phyloP scores from a whole-genome alignment of 176 grass and related monocot genomes.

The Triticum turgidum region DNA sequence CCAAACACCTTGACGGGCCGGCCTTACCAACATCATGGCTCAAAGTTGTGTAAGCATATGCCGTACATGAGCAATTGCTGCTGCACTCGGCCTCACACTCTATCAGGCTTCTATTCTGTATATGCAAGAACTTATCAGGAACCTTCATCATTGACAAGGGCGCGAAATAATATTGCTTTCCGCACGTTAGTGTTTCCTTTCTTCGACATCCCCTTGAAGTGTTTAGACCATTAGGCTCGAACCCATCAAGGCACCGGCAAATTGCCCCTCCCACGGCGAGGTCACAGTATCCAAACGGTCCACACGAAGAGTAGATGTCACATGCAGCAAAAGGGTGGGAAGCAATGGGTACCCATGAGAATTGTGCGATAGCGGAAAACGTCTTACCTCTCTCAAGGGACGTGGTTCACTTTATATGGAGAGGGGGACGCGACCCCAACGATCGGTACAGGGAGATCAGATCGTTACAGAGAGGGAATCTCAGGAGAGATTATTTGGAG shows the following conservation, averaged over 20 bases:
- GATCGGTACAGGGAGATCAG: too few species aligned
- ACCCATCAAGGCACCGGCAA: conserved; percentile 34
- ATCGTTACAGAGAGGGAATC: too few species aligned
- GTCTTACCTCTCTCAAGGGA: too few species aligned
- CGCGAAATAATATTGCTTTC: not conserved
- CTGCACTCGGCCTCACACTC: not conserved
- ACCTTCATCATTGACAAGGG: not conserved
- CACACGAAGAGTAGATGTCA: conserved; percentile 23
- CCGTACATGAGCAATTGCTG: not conserved
- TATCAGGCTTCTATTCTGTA: not conserved
- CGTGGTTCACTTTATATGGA: too few species aligned
- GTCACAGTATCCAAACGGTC: conserved; percentile 29
- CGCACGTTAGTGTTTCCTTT: not conserved
- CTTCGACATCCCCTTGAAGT: not conserved
- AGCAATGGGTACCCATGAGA: not conserved
- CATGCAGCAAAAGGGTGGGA: not conserved
- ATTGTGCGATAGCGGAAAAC: too few species aligned
- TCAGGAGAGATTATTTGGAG: too few species aligned
- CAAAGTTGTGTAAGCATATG: not conserved
- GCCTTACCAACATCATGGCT: not conserved
- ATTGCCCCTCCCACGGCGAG: not conserved
- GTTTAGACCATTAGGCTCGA: conserved; percentile 5
- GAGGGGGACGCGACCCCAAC: too few species aligned
- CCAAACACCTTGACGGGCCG: not conserved
- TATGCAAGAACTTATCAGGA: not conserved